Percentiles rank a stretch among this genome's conserved stretches.
Conservation (phyloP, 177 flowering plant species). For the Tripterygium wilfordii region DNA sequence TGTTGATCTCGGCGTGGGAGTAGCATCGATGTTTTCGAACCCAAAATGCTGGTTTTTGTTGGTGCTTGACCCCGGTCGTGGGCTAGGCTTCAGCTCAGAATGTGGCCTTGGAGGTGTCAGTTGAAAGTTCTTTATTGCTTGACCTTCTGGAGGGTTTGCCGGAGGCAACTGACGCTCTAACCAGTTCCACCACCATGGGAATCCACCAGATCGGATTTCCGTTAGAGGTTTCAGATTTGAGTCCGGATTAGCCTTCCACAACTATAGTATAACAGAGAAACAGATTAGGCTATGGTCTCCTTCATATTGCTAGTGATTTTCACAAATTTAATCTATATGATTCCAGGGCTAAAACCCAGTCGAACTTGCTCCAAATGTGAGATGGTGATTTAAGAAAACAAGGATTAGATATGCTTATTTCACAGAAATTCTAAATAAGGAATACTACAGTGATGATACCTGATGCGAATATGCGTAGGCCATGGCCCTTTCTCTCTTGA, state of each 20-base stretch:
- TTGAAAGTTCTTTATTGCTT: constrained; percentile 28
- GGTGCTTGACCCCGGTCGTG: constrained; percentile 27
- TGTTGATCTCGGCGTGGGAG: constrained; percentile 59
- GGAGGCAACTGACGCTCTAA: constrained; percentile 56
- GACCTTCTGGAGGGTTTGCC: constrained; percentile 23
- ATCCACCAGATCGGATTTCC: constrained; percentile 53
- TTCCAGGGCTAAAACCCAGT: too few relatives aligned
- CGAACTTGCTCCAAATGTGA: too few relatives aligned
- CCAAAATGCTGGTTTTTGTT: constrained; percentile 25
- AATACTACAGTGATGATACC: constrained; percentile 29
- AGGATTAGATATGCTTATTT: background rate
- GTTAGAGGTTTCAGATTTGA: constrained; percentile 33
- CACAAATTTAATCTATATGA: too few relatives aligned
- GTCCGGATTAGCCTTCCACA: constrained; percentile 50
- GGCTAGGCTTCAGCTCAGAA: constrained; percentile 27
- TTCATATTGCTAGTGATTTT: background rate
- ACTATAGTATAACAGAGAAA: constrained; percentile 22
- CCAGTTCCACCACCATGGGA: constrained; percentile 97
- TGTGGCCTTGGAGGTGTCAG: constrained; percentile 42
- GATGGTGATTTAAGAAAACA: background rate
- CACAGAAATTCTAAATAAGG: background rate
- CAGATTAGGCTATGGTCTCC: background rate
- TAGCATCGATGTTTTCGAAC: constrained; percentile 29
- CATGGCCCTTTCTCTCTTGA: constrained; percentile 82
- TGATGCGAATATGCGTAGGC: constrained; percentile 87